Conservation (phyloP, 306 rosid species). For the Lablab purpureus region DNA sequence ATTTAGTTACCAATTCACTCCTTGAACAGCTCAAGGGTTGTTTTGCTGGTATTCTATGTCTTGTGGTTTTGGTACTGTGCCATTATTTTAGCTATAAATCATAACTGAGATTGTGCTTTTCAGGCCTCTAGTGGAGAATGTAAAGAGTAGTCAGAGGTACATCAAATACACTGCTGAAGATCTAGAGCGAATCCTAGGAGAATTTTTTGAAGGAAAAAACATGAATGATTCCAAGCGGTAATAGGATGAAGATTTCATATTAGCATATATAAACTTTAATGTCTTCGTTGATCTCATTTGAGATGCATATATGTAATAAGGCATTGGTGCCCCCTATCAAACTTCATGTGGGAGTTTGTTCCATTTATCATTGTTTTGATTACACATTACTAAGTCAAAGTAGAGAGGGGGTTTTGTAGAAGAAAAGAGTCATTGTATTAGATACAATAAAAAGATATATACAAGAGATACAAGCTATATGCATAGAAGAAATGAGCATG, state of each 20-base stretch:
- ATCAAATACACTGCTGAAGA: conserved; percentile 72
- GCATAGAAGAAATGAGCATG: not conserved
- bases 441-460: not conserved
- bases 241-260: not conserved
- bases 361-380: not conserved
- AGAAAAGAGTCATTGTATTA: not conserved
- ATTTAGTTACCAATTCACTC: not conserved
- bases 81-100: conserved; percentile 1
- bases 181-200: conserved; percentile 81
- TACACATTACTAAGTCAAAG: not conserved
- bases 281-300: not conserved
- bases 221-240: conserved; percentile 61
- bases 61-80: not conserved
- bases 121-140: conserved; percentile 82
- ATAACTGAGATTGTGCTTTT: not conserved
- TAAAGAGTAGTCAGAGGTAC: conserved; percentile 76
- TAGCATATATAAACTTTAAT: not conserved
- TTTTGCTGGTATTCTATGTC: conserved; percentile 23
- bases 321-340: not conserved
- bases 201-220: conserved; percentile 83
- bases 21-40: not conserved
- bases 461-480: not conserved
- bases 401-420: no score
- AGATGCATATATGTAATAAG: conserved; percentile 17
- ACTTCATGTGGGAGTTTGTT: not conserved